These are phyloP conservation scores for Fraxinus albicans DNA, from an alignment of 305 asterid genomes.

Conservation along the genomic window DNA sequence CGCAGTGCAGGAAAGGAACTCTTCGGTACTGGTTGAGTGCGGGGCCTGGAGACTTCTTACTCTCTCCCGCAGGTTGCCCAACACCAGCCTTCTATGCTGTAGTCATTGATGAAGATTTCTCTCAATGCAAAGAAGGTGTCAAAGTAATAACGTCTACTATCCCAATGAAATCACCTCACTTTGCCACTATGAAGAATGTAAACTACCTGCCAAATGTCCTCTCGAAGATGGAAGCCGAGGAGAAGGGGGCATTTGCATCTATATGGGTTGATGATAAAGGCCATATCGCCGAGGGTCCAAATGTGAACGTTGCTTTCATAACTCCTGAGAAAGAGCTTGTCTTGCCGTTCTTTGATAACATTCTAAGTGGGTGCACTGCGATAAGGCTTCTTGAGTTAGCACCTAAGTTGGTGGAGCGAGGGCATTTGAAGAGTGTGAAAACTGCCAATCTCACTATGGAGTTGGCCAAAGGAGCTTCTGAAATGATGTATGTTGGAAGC, in stretches of 20 bases:
- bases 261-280: slow-evolving; percentile 83
- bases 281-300: slow-evolving; percentile 84
- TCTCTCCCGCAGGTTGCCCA: slow-evolving; percentile 66
- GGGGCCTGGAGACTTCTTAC: slow-evolving; percentile 81
- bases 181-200: slow-evolving; percentile 81
- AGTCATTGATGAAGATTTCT: slow-evolving; percentile 58
- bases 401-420: slow-evolving; percentile 58
- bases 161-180: slow-evolving; percentile 79
- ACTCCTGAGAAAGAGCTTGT: slow-evolving; percentile 62
- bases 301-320: slow-evolving; percentile 77
- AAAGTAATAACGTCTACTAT: slow-evolving; percentile 64
- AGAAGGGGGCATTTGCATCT: slow-evolving; percentile 60
- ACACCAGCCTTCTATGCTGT: slow-evolving; percentile 81
- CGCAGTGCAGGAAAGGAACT: slow-evolving; percentile 70
- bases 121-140: slow-evolving; percentile 72
- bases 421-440: slow-evolving; percentile 51
- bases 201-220: slow-evolving; percentile 91
- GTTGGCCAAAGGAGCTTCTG: slow-evolving; percentile 56
- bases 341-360: slow-evolving; percentile 65
- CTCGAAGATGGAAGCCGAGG: slow-evolving; percentile 85
- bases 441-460: slow-evolving; percentile 42
- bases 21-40: slow-evolving; percentile 82
- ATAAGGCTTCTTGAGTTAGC: slow-evolving; percentile 75
- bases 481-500: slow-evolving; percentile 95
- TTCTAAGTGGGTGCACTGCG: slow-evolving; percentile 81